Conservation (phyloP, 768 basidiomycete species). For the Lactifluus hygrophoroides region DNA sequence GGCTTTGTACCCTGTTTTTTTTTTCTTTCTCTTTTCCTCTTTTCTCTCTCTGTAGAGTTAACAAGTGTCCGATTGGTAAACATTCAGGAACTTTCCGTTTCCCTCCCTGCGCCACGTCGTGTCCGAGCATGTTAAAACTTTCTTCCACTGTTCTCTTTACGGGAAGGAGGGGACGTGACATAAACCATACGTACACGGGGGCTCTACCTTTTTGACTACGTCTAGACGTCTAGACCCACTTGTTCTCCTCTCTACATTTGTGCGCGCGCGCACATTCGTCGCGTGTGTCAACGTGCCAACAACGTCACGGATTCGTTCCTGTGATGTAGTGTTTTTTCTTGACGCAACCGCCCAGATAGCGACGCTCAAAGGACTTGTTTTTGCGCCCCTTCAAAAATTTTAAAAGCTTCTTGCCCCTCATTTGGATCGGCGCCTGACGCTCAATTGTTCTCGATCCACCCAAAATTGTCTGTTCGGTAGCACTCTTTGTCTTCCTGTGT, state of each 20-base stretch:
- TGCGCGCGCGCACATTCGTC: background rate
- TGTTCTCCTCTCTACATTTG: too few species aligned
- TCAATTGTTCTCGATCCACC: conserved; percentile 12
- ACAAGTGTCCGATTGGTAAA: too few species aligned
- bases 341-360: too few species aligned
- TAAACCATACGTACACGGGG: too few species aligned
- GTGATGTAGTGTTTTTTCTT: background rate
- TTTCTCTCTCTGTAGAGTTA: background rate
- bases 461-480: conserved; percentile 5
- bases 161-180: too few species aligned
- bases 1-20: background rate
- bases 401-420: conserved; percentile 4
- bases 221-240: too few species aligned
- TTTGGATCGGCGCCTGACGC: conserved; percentile 4
- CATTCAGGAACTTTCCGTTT: too few species aligned
- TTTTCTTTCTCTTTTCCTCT: background rate
- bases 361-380: background rate
- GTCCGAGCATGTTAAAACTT: background rate
- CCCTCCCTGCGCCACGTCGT: background rate
- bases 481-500: conserved; percentile 11
- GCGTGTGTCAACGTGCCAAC: background rate
- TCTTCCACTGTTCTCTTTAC: background rate
- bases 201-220: too few species aligned
- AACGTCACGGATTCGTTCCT: background rate
- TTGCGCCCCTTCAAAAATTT: conserved; percentile 2